Base-by-base conservation (phyloP, 208 protist species). In the Crithidia bombi region DNA sequence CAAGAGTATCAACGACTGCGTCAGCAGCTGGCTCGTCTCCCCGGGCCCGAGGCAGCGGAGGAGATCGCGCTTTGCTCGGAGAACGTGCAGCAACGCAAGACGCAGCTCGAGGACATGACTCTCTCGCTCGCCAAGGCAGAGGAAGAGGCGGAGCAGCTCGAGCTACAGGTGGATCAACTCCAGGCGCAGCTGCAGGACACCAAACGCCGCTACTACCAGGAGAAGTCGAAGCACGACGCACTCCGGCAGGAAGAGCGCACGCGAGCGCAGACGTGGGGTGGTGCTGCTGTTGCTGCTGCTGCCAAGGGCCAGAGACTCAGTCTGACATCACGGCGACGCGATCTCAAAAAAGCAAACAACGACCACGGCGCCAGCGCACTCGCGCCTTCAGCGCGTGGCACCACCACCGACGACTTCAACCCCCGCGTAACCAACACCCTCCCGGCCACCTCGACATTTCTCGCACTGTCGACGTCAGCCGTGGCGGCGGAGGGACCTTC, bases 31-130 rank as follows among this genome's bases (percentile, higher is more conserved):
- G 91, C 95, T 10, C 79, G 93, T 26, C 85, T 99, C 73, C 98
- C 98, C 3, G 97, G 97, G 1, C 97, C 97, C 1, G 97, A 99
- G 69, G 86, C 98, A 9, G 94, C 96, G 1, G 97, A 99, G 81
- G 95, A 99, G 73, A 82, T 99, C 14, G 92, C 85, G 33, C 81
- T 98, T 52, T 98, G 94, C 41, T 85, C 97, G 30, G 89, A 98
- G 69, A 98, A 98, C 30, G 65, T 99, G 23, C 59, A 88, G 49
- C 94, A 98, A 49, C 95, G 97, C 32, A 80, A 82, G 12, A 71
- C 83, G 61, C 97, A 99, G 84, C 91, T 99, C 38, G 81, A 85
- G 36, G 65, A 56, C n/a, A 92, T 97, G 85, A 76, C 77, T 0
- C 38, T 36, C 4, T 89, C 96, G 64, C 79, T 94, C 4, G 49